phyloP scores from a whole-genome alignment of 1,139 yeast genomes.

The Pichia inconspicua region DNA sequence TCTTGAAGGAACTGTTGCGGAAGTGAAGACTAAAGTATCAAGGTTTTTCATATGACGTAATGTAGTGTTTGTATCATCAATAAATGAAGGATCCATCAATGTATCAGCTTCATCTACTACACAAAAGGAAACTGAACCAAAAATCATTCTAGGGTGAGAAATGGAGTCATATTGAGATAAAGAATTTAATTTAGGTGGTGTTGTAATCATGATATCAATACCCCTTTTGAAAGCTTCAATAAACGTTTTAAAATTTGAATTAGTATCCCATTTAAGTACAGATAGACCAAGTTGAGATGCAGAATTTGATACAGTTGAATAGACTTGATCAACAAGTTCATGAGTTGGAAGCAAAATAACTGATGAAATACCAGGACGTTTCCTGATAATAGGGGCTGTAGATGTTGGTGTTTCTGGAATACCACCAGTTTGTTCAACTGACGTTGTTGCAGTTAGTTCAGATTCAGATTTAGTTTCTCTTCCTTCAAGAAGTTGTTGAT shows the following conservation, averaged over 20 bases:
- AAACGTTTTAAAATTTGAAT: conserved; percentile 34
- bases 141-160: conserved; percentile 22
- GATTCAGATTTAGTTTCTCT: conserved; percentile 1
- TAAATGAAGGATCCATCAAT: conserved; percentile 75
- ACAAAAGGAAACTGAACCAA: conserved; percentile 41
- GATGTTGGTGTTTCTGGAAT: neutral
- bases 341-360: conserved; percentile 81
- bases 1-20: conserved; percentile 83
- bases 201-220: conserved; percentile 73
- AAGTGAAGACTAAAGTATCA: conserved; percentile 63
- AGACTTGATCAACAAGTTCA: conserved; percentile 80
- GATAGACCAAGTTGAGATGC: conserved; percentile 36
- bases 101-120: conserved; percentile 97
- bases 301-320: conserved; percentile 40
- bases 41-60: conserved; percentile 48
- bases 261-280: conserved; percentile 48
- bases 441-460: neutral
- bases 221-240: conserved; percentile 42
- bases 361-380: conserved; percentile 45
- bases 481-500: conserved; percentile 50
- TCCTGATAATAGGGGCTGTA: conserved; percentile 11
- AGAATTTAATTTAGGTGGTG: conserved; percentile 58
- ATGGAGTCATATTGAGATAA: conserved; percentile 26
- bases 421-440: neutral
- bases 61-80: conserved; percentile 55